These are phyloP conservation scores for Phaeosphaeria sp. DNA, from an alignment of 2,329 filamentous ascomycete genomes.

Conservation along the genomic window DNA sequence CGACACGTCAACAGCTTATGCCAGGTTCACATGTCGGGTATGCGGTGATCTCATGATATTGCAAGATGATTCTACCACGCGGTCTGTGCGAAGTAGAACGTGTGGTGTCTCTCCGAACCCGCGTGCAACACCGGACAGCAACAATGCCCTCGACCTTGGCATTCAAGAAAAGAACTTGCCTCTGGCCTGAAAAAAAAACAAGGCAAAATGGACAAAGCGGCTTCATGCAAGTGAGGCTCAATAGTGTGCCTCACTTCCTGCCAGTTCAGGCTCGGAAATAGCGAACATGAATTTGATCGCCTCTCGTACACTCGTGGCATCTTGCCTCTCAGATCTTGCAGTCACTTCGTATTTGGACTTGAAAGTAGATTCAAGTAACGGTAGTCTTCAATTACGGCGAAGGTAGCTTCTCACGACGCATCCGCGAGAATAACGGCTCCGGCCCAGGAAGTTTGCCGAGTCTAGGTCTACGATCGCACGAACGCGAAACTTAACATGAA, in stretches of 20 bases:
- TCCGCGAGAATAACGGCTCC: neutral
- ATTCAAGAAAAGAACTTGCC: too few species aligned
- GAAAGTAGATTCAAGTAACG: neutral
- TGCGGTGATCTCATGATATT: neutral
- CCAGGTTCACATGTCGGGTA: neutral
- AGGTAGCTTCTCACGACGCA: neutral
- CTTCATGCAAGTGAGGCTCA: neutral
- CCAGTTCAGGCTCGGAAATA: neutral
- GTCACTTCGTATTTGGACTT: too few species aligned
- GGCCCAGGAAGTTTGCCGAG: too few species aligned
- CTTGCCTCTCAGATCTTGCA: too few species aligned
- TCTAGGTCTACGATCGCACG: too few species aligned
- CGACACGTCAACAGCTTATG: neutral
- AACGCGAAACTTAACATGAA: too few species aligned
- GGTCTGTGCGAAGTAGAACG: neutral
- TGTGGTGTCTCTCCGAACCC: neutral
- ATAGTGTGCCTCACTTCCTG: neutral
- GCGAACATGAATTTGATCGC: too few species aligned
- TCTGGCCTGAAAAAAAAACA: too few species aligned
- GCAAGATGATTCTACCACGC: neutral
- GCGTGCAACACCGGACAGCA: too few species aligned
- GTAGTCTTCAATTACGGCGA: neutral
- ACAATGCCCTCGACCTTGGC: too few species aligned
- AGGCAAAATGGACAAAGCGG: too few species aligned
- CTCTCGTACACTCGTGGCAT: too few species aligned